Base-by-base conservation (phyloP, 495 filamentous ascomycete species). In the Xylaria acuta region DNA sequence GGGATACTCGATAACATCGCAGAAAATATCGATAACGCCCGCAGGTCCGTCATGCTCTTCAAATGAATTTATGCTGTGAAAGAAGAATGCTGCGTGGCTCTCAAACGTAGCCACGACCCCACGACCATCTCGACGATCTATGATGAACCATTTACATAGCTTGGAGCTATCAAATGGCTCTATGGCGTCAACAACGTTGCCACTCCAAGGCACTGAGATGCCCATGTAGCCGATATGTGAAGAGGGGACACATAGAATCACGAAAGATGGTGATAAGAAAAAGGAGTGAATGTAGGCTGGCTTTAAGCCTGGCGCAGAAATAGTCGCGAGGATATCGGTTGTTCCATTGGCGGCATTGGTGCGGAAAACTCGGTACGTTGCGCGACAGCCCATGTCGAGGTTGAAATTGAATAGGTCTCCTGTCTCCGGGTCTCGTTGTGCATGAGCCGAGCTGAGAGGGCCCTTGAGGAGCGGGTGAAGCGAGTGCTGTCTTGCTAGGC, bases 361-460 rank as follows among this genome's bases (percentile, higher is more conserved):
- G 5, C 81, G 77, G 77, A 94, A 95, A 36, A 94, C 76, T 2
- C 90, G 88, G 73, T 94, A 96, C 0, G 73, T 68, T 2, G 83
- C 41, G 20, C 45, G 34, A 11, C 70, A 75, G 36, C 81, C 82
- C 53, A 82, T 38, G 0, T 86, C 87, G 43, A 93, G 86, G 76
- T 95, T 95, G 82, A 86, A 94, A 76, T 94, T 95, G 82, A 87
- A 93, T n/a, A 92, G 77, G 72, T 94, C 92, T 2, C 93, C 93
- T 0, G 90, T 94, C 0, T 83, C 74, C 0, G 91, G 92, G 73
- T 94, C 92, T 0, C 84, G 83, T n/a, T 89, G 88, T 7, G 91
- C 87, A 77, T 95, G 93, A 3, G 93, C 85, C 27, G 86, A 88
- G 5, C 89, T 86, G 5, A 92, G 71, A 1, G 83, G 87, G 0